phyloP scores from a whole-genome alignment of 768 basidiomycete genomes.

The Lyophyllum shimeji region DNA sequence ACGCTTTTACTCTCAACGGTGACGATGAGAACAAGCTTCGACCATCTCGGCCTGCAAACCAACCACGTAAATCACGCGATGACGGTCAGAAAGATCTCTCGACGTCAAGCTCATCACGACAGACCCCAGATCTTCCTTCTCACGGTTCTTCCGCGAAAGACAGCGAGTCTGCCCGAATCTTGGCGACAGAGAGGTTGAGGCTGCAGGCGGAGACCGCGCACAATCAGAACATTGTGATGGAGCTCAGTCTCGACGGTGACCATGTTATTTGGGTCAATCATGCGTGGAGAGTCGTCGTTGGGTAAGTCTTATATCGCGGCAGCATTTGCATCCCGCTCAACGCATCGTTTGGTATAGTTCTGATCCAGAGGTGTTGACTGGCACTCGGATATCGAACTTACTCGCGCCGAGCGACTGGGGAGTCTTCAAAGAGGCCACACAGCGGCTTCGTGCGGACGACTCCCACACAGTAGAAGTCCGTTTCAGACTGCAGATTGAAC shows the following conservation, averaged over 20 bases:
- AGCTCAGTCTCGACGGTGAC: conserved; percentile 91
- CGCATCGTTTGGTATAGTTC: conserved; percentile 48
- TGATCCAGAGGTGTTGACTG: conserved; percentile 77
- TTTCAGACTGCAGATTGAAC: conserved; percentile 82
- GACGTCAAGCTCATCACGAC: conserved; percentile 29
- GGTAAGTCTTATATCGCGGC: conserved; percentile 47
- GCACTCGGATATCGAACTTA: conserved; percentile 77
- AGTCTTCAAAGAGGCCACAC: conserved; percentile 86
- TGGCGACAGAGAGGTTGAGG: conserved; percentile 85
- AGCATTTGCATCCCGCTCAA: conserved; percentile 13
- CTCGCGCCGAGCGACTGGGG: conserved; percentile 77
- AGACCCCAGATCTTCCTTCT: conserved; percentile 31
- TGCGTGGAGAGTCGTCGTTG: conserved; percentile 90
- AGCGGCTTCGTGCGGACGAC: conserved; percentile 84
- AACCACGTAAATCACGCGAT: conserved; percentile 56
- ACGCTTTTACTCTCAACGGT: conserved; percentile 47
- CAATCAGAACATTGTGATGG: conserved; percentile 94
- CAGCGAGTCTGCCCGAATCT: conserved; percentile 76
- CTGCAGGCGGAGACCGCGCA: conserved; percentile 93
- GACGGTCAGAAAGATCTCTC: conserved; percentile 53
- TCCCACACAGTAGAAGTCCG: conserved; percentile 91
- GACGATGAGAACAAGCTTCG: conserved; percentile 56
- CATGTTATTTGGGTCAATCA: conserved; percentile 96
- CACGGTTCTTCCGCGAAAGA: conserved; percentile 48
- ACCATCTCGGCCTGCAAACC: conserved; percentile 47